These are phyloP conservation scores for Clitoria ternatea DNA, from an alignment of 306 rosid species.

Conservation along the genomic window DNA sequence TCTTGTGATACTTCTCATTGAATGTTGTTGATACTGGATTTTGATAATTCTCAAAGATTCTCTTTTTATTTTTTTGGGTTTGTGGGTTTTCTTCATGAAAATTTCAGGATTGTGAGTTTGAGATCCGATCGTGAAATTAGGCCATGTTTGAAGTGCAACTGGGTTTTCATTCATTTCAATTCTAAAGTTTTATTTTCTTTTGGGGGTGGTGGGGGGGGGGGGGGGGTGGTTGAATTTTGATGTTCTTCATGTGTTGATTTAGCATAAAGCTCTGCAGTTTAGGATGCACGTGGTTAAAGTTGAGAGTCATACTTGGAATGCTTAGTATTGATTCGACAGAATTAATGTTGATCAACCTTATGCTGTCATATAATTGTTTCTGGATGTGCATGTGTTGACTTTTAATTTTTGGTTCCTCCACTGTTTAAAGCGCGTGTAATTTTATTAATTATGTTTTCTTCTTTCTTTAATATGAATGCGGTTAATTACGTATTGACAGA, in stretches of 20 bases:
- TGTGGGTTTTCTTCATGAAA: background rate
- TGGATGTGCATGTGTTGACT: constrained; percentile 17
- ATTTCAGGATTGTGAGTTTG: constrained; percentile 16
- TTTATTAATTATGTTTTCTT: background rate
- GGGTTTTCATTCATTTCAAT: background rate
- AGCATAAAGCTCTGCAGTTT: background rate
- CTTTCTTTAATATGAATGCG: background rate
- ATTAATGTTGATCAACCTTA: constrained; percentile 1
- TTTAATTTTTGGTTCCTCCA: constrained; percentile 7
- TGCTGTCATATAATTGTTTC: background rate
- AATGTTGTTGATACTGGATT: background rate
- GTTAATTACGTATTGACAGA: background rate
- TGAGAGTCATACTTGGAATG: constrained; percentile 15
- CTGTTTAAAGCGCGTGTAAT: background rate
- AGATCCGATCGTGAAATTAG: constrained; percentile 40
- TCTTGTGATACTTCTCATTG: constrained; percentile 18
- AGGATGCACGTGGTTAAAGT: background rate
- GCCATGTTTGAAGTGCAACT: constrained; percentile 3
- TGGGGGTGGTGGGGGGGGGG: background rate
- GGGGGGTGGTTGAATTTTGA: background rate
- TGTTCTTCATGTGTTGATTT: background rate
- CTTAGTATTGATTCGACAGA: constrained; percentile 6
- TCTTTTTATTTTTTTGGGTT: background rate
- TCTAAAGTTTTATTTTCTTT: constrained; percentile 1
- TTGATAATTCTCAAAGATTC: background rate